Percentiles rank a stretch among this genome's conserved stretches.
Conservation (phyloP, 139 green algal species). For the Chlamydomonas sp. region DNA sequence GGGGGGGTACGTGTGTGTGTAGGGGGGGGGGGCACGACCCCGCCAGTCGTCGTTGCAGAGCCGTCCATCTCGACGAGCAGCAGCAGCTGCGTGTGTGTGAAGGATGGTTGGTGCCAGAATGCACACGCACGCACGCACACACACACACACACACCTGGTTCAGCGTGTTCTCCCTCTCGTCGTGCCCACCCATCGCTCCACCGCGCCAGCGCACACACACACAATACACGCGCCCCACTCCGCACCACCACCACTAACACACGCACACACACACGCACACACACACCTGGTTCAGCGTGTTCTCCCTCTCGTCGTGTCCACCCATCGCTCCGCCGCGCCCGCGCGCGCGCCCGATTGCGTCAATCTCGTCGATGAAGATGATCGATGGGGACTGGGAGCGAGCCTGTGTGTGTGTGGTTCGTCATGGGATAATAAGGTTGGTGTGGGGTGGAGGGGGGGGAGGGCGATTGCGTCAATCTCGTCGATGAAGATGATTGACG, state of each 20-base stretch:
- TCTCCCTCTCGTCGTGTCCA: conserved; percentile 96
- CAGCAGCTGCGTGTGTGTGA: no score
- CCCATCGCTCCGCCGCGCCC: conserved; percentile 69
- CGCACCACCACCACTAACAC: not conserved
- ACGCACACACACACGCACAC: conserved; percentile 87
- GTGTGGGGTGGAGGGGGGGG: not conserved
- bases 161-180: conserved; percentile 98
- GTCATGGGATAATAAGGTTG: not conserved
- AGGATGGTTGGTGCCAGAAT: not conserved
- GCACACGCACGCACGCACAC: conserved; percentile 61
- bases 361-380: conserved; percentile 97
- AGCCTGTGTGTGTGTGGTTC: conserved; percentile 36
- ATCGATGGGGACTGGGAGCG: conserved; percentile 81
- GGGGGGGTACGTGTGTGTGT: no score
- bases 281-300: conserved; percentile 99
- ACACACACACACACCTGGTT: no score
- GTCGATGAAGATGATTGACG: no score
- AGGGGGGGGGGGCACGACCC: no score
- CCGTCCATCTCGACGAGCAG: conserved; percentile 12
- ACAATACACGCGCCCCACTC: not conserved
- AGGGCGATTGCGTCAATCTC: not conserved
- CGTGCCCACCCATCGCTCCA: conserved; percentile 84
- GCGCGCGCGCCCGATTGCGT: conserved; percentile 78
- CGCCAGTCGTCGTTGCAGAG: conserved; percentile 36
- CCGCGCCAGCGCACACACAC: conserved; percentile 59